These are phyloP conservation scores for Bonia amplexicaulis DNA, from an alignment of 176 grass and related monocot species.

Conservation along the genomic window DNA sequence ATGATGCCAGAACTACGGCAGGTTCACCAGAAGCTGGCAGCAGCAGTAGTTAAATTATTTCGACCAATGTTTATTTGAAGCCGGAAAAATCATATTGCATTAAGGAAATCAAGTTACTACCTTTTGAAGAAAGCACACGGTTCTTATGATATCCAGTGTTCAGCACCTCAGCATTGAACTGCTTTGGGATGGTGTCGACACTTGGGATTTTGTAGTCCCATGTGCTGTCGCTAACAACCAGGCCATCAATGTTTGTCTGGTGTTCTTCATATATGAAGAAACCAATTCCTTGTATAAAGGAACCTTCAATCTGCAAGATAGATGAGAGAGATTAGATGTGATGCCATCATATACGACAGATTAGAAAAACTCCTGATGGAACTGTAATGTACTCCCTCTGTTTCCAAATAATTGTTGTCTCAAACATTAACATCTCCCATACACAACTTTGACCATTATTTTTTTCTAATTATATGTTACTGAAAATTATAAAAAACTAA, in stretches of 20 bases:
- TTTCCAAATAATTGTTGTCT: not conserved
- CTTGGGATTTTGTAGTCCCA: conserved; percentile 78
- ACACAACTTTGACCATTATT: not conserved
- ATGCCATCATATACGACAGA: not conserved
- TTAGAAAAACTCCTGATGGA: not conserved
- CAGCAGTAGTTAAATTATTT: conserved; percentile 1
- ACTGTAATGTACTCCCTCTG: not conserved
- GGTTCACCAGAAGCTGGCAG: conserved; percentile 69
- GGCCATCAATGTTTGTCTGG: conserved; percentile 42
- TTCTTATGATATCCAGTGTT: conserved; percentile 54
- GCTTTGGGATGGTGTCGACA: conserved; percentile 52
- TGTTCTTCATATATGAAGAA: conserved; percentile 61
- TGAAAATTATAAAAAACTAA: not conserved
- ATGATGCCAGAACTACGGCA: conserved; percentile 60
- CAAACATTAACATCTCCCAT: not conserved
- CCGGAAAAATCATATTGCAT: not conserved
- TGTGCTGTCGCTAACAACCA: conserved; percentile 44
- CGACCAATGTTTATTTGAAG: not conserved
- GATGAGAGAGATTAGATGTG: not conserved
- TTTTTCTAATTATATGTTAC: not conserved
- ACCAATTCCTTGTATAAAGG: conserved; percentile 62
- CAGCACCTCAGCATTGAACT: conserved; percentile 56
- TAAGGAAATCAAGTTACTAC: conserved; percentile 7
- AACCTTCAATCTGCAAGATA: conserved; percentile 42
- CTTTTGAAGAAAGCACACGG: conserved; percentile 74